phyloP scores from a whole-genome alignment of 176 grass and related monocot species.

The Microstegium vimineum region DNA sequence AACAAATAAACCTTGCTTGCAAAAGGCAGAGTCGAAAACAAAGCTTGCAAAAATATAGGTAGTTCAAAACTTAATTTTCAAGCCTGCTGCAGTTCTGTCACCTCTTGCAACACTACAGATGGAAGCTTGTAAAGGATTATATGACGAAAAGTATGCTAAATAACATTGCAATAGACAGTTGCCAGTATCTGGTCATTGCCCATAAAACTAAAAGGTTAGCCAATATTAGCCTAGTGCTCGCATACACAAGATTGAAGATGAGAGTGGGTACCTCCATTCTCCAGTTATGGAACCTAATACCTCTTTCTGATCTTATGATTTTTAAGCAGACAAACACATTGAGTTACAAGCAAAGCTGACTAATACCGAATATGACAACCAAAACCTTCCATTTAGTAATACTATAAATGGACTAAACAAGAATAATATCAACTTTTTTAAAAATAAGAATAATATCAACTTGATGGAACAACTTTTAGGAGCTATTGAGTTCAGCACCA shows the following conservation, averaged over 20 bases:
- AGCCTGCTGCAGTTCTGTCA: neutral
- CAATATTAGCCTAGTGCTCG: slow-evolving; percentile 1
- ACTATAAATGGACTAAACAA: neutral
- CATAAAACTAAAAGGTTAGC: neutral
- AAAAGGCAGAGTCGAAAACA: neutral
- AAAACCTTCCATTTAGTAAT: no score
- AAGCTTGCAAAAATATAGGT: neutral
- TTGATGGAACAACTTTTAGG: neutral
- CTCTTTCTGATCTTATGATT: neutral
- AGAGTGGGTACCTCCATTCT: neutral
- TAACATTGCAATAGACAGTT: neutral
- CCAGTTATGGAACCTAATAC: neutral
- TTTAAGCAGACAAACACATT: neutral
- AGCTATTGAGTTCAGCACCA: neutral
- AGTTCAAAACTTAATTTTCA: neutral
- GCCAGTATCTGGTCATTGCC: neutral
- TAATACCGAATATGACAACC: slow-evolving; percentile 4
- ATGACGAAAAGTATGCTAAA: neutral
- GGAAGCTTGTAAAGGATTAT: neutral
- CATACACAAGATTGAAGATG: neutral
- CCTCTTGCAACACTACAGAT: neutral
- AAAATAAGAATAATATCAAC: neutral
- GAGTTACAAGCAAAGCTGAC: neutral
- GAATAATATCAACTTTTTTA: neutral
- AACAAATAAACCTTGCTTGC: neutral